phyloP scores from a whole-genome alignment of 202 grass and related monocot genomes.

The Elaeis oleifera region DNA sequence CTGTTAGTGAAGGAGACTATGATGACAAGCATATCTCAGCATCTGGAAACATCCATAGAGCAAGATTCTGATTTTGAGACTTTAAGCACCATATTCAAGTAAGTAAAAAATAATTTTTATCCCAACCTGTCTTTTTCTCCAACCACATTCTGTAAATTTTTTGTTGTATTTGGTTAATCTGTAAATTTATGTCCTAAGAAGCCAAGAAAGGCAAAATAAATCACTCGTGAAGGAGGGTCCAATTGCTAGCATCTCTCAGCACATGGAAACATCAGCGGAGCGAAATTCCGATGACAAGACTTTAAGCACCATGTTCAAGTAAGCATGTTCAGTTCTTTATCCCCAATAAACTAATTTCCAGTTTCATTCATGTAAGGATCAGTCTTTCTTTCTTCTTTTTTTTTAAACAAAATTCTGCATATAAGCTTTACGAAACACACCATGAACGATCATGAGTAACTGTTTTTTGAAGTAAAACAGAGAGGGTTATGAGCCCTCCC shows the following conservation, averaged over 20 bases:
- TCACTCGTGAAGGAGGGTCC: background rate
- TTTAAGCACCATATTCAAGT: slow-evolving; percentile 45
- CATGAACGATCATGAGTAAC: too few species aligned
- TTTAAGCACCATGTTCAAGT: slow-evolving; percentile 12
- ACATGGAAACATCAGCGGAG: background rate
- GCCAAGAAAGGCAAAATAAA: slow-evolving; percentile 1
- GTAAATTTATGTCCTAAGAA: background rate
- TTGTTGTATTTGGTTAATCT: background rate
- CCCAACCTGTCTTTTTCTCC: background rate
- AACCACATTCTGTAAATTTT: background rate
- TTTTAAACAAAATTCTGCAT: too few species aligned
- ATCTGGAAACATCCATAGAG: slow-evolving; percentile 30
- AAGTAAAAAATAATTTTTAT: slow-evolving; percentile 3
- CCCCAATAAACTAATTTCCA: too few species aligned
- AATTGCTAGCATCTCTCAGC: too few species aligned
- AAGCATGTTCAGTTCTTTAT: background rate
- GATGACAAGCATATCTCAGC: slow-evolving; percentile 16
- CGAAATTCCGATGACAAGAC: slow-evolving; percentile 1
- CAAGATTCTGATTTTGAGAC: slow-evolving; percentile 42
- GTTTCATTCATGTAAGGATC: too few species aligned
- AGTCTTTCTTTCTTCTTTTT: too few species aligned
- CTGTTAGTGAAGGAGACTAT: slow-evolving; percentile 17
- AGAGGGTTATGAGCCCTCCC: too few species aligned
- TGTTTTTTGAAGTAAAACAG: too few species aligned
- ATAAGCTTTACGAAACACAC: too few species aligned